Percentiles rank a stretch among this genome's conserved stretches.
Conservation (phyloP, 768 basidiomycete genomes). For the Terana coerulea region DNA sequence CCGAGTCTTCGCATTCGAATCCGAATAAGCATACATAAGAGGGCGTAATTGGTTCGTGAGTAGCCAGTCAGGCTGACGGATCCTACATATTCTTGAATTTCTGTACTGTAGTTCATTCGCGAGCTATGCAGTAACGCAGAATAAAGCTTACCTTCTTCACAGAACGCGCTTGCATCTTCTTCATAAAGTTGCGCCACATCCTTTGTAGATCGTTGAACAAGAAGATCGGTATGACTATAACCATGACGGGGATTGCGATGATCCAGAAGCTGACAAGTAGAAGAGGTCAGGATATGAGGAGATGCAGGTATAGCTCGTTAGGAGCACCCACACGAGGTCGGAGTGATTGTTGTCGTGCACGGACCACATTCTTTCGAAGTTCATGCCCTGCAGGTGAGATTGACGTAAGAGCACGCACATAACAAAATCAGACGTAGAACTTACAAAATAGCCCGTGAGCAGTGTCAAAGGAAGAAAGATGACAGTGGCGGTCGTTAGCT, state of each 20-base stretch:
- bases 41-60: no score
- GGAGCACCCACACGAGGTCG: conserved; percentile 42
- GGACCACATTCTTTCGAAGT: conserved; percentile 50
- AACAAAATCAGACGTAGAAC: conserved; percentile 20
- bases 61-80: no score
- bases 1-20: no score
- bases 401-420: background rate
- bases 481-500: conserved; percentile 59
- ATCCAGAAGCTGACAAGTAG: conserved; percentile 50
- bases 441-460: conserved; percentile 63
- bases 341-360: conserved; percentile 32
- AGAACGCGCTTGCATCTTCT: no score
- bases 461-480: conserved; percentile 64
- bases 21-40: no score
- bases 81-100: no score
- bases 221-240: conserved; percentile 46
- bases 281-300: background rate
- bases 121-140: no score
- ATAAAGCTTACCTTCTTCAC: no score
- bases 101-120: no score
- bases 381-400: conserved; percentile 48
- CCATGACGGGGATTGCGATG: conserved; percentile 54
- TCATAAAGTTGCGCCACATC: no score
- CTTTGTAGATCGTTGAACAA: no score
- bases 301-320: no score